Conservation (phyloP, 108 stramenopile species). For the Thalassiosira profunda region DNA sequence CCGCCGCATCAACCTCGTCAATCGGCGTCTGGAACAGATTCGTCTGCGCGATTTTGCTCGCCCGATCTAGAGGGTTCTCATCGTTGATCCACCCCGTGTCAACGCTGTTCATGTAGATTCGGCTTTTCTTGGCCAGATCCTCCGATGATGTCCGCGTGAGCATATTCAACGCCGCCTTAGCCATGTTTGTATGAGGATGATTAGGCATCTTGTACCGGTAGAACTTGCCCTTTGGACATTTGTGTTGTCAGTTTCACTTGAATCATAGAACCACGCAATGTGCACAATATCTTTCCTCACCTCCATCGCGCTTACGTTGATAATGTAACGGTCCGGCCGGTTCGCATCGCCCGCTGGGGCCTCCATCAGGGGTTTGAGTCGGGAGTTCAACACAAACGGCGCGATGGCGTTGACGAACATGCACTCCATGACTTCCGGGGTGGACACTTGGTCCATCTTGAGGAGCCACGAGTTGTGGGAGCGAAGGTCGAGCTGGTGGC, state of each 20-base stretch:
- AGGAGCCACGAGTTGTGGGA: constrained; percentile 88
- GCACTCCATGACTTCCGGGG: constrained; percentile 92
- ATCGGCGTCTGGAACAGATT: constrained; percentile 94
- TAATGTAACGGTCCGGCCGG: constrained; percentile 80
- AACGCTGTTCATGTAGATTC: constrained; percentile 92
- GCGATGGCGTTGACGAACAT: constrained; percentile 93
- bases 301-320: constrained; percentile 96
- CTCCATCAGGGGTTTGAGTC: constrained; percentile 87
- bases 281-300: no score
- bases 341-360: constrained; percentile 26
- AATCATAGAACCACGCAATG: no score
- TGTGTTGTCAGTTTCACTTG: no score
- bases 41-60: constrained; percentile 71
- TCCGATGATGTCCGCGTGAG: constrained; percentile 89
- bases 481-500: constrained; percentile 90
- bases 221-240: constrained; percentile 95
- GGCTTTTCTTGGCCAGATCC: constrained; percentile 74
- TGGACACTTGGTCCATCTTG: constrained; percentile 89
- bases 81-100: constrained; percentile 97
- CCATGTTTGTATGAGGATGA: constrained; percentile 95
- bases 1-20: constrained; percentile 94
- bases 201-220: constrained; percentile 93
- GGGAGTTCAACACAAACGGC: constrained; percentile 90
- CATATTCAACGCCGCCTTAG: constrained; percentile 96
- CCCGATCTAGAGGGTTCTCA: constrained; percentile 89